Percentiles rank a stretch among this genome's conserved stretches.
These are phyloP conservation scores for Blastomyces silverae DNA, from an alignment of 2,329 filamentous ascomycete genomes.

Conservation along the genomic window DNA sequence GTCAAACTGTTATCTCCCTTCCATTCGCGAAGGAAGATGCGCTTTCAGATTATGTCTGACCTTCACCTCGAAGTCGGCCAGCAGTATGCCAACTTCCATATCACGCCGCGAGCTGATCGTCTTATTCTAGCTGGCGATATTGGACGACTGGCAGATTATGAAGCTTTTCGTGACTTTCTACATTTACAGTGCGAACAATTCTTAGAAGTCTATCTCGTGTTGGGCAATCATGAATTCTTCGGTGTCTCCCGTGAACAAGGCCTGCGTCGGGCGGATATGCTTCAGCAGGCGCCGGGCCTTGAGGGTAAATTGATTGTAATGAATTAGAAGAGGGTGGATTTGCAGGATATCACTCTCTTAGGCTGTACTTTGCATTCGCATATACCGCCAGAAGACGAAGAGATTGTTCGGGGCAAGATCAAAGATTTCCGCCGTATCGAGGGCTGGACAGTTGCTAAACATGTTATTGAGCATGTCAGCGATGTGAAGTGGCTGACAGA, in stretches of 20 bases:
- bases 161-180: slow-evolving; percentile 26
- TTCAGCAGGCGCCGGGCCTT: slow-evolving; percentile 22
- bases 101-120: slow-evolving; percentile 21
- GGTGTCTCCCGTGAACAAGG: slow-evolving; percentile 26
- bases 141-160: slow-evolving; percentile 28
- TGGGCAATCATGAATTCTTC: slow-evolving; percentile 37
- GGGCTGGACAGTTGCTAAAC: slow-evolving; percentile 45
- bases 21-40: neutral
- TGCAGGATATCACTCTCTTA: too few relatives aligned
- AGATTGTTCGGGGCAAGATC: slow-evolving; percentile 25
- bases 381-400: slow-evolving; percentile 16
- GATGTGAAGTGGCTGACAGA: slow-evolving; percentile 48
- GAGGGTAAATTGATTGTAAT: slow-evolving; percentile 22
- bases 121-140: slow-evolving; percentile 32
- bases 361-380: neutral
- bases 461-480: slow-evolving; percentile 43
- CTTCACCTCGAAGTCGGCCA: slow-evolving; percentile 27
- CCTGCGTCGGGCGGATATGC: slow-evolving; percentile 19
- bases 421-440: too few relatives aligned
- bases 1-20: neutral
- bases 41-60: slow-evolving; percentile 27
- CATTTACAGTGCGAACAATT: slow-evolving; percentile 24
- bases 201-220: slow-evolving; percentile 29
- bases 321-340: slow-evolving; percentile 11
- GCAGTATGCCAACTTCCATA: slow-evolving; percentile 24